phyloP scores from a whole-genome alignment of 805 yeast genomes.

The Vanderwaltozyma polyspora region DNA sequence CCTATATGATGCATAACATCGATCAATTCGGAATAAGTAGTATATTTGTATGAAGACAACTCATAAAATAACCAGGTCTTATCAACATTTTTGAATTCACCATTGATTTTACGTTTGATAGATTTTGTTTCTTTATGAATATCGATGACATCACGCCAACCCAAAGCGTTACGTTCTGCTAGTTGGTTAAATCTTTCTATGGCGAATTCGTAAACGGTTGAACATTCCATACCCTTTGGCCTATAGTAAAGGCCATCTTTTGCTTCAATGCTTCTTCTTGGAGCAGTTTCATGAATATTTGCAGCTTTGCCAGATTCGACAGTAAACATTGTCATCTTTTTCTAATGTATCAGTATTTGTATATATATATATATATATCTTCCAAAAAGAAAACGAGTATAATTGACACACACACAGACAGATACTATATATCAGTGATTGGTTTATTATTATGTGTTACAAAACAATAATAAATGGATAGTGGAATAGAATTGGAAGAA shows the following conservation, averaged over 20 bases:
- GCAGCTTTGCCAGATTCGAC: conserved; percentile 62
- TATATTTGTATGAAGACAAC: conserved; percentile 56
- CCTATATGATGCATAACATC: conserved; percentile 44
- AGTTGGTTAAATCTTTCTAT: conserved; percentile 48
- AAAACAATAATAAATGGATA: no score
- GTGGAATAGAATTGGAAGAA: no score
- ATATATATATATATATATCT: no score
- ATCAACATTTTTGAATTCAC: conserved; percentile 57
- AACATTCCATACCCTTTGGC: conserved; percentile 56
- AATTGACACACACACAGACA: no score
- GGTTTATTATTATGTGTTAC: no score
- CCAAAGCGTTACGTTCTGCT: conserved; percentile 49
- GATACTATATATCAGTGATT: no score
- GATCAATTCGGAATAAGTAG: conserved; percentile 49
- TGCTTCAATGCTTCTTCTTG: conserved; percentile 53
- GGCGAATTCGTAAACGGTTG: conserved; percentile 61
- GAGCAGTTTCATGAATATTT: conserved; percentile 68
- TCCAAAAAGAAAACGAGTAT: no score
- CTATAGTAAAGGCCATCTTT: conserved; percentile 32
- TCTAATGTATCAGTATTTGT: no score
- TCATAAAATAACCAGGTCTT: conserved; percentile 86
- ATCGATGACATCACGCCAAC: conserved; percentile 67
- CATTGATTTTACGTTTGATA: conserved; percentile 68
- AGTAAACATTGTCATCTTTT: no score
- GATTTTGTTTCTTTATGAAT: conserved; percentile 65